Evolutionary conservation across 164 flowering plant genomes (phyloP).

Genomic region (Protea cynaroides): DNA sequence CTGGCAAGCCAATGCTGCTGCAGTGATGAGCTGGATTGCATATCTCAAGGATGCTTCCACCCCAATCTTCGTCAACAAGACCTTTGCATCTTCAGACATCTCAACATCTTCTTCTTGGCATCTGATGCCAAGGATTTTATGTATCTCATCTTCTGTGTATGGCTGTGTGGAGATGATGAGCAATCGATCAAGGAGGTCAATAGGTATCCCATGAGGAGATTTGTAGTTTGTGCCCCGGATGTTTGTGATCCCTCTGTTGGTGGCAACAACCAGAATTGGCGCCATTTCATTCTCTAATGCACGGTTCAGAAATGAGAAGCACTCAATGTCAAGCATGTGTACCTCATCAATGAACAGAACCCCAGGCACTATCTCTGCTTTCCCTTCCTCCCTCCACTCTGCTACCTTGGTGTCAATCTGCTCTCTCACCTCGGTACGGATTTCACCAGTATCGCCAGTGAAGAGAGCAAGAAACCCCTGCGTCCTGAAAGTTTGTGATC

Average conservation of each 20-base stretch:
- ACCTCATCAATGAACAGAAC: constrained; percentile 96
- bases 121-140: constrained; percentile 72
- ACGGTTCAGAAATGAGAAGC: constrained; percentile 93
- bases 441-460: constrained; percentile 95
- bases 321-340: constrained; percentile 96
- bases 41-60: constrained; percentile 48
- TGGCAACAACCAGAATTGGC: constrained; percentile 86
- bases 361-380: constrained; percentile 98
- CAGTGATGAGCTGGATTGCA: constrained; percentile 80
- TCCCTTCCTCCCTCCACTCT: constrained; percentile 99
- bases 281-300: constrained; percentile 94
- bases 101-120: constrained; percentile 96
- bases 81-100: constrained; percentile 78
- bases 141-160: constrained; percentile 73
- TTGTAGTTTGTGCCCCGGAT: constrained; percentile 73
- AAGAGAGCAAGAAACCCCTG: constrained; percentile 93
- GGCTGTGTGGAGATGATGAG: constrained; percentile 90
- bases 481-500: constrained; percentile 43
- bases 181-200: constrained; percentile 83
- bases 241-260: constrained; percentile 87
- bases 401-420: constrained; percentile 95
- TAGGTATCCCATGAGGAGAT: constrained; percentile 96
- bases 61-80: constrained; percentile 42
- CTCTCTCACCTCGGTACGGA: constrained; percentile 86
- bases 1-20: constrained; percentile 78